Evolutionary conservation across 1,284 basidiomycete genomes (phyloP), one percentile per base, ranked within the genome.

Genomic region (Leccinum subrobustum): DNA sequence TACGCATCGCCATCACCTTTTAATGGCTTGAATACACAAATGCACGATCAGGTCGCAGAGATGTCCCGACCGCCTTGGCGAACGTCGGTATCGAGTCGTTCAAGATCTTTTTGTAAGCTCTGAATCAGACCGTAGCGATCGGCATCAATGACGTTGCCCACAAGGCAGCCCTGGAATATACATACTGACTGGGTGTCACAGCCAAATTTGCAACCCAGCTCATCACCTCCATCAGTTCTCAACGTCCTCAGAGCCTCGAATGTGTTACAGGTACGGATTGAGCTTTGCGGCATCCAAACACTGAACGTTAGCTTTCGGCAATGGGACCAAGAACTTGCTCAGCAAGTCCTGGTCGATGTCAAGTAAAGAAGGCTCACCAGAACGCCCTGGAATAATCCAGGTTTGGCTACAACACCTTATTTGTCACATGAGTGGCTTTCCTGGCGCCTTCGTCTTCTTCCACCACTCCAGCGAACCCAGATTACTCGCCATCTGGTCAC

Each of bases 391-490:
- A 58, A 52, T 23, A 20, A 47, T n/a, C 29, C 52, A n/a, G 3
- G 56, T 66, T 51, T 59, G 47, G 25, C 47, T 8, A 23, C 52
- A 18, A n/a, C 6, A 16, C 25, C 3, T 37, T 31, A 4, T 20
- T 47, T 33, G 16, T 51, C 1, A 9, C 27, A 25, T 11, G 48
- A 16, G 53, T 47, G 18, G 35, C 62, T 61, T 64, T 53, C 73
- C 72, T 75, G 67, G 44, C 76, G n/a, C 86, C 87, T 11, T 83
- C 85, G 11, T 79, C 78, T 18, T 90, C 88, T 64, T 89, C 88
- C 39, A 88, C 78, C 53, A 87, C 57, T 1, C 88, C 90, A 6
- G 91, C 91, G 72, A 93, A 93, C 3, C 91, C 91, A 72, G 92
- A 93, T 65, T 91, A 89, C 62, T 92, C 88, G 9, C 82, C 86